Conservation (phyloP, 805 yeast genomes). For the Helenozyma rhizophorensis region DNA sequence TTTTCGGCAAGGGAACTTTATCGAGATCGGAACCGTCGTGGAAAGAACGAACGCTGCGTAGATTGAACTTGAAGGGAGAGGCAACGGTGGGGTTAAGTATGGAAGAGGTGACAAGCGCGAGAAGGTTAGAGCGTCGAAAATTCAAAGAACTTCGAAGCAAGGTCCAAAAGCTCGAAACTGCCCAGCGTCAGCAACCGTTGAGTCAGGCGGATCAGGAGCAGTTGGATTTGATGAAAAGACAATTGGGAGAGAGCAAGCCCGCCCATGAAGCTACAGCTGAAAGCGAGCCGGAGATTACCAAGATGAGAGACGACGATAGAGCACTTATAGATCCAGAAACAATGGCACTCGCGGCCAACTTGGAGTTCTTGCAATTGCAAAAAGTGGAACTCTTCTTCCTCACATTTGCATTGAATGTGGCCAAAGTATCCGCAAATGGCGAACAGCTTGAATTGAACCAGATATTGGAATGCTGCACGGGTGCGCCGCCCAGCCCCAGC, state of each 20-base stretch:
- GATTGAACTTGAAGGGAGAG: constrained; percentile 43
- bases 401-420: constrained; percentile 48
- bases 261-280: not conserved
- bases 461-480: constrained; percentile 4
- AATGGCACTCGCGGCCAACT: constrained; percentile 7
- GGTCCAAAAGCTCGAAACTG: constrained; percentile 47
- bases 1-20: constrained; percentile 87
- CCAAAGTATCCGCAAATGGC: constrained; percentile 26
- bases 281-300: not conserved
- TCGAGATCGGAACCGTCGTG: constrained; percentile 94
- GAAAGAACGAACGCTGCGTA: constrained; percentile 57
- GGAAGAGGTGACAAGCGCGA: constrained; percentile 72
- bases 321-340: constrained; percentile 16
- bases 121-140: constrained; percentile 67
- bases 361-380: constrained; percentile 63
- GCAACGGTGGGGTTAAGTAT: constrained; percentile 31
- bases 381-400: constrained; percentile 75
- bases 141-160: constrained; percentile 66
- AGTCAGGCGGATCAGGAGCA: constrained; percentile 21
- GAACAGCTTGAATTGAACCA: not conserved
- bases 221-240: constrained; percentile 13
- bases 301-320: constrained; percentile 11
- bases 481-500: constrained; percentile 1
- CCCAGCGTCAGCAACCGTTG: constrained; percentile 27
- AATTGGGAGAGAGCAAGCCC: constrained; percentile 9